These are phyloP conservation scores for Ophiostoma himal-ulmi DNA, from an alignment of 2,329 filamentous ascomycete genomes.

Conservation along the genomic window DNA sequence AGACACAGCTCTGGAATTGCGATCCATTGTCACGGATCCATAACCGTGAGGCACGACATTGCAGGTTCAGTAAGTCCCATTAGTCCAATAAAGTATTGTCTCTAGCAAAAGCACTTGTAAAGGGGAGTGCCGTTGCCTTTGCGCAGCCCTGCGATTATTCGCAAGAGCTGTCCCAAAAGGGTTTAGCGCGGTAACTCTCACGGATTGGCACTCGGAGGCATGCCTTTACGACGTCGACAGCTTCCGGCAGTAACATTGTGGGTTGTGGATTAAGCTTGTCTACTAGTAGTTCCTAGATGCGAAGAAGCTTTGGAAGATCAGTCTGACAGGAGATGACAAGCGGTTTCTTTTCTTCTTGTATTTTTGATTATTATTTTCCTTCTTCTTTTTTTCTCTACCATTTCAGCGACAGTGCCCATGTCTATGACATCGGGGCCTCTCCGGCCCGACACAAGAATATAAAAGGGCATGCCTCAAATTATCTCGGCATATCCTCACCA, in stretches of 20 bases:
- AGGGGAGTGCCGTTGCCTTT: neutral
- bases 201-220: neutral
- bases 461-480: neutral
- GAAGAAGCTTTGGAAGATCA: neutral
- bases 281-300: neutral
- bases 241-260: neutral
- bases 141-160: slow-evolving; percentile 18
- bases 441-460: neutral
- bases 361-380: neutral
- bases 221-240: neutral
- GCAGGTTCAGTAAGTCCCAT: neutral
- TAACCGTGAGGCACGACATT: neutral
- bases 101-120: neutral
- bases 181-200: slow-evolving; percentile 12
- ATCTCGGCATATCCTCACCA: neutral
- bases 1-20: neutral
- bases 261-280: neutral
- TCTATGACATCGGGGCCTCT: neutral
- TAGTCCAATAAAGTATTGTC: neutral
- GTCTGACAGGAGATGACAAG: neutral
- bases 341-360: neutral
- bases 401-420: neutral
- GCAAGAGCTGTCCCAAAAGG: slow-evolving; percentile 15
- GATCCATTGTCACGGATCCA: neutral
- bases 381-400: neutral